phyloP scores from a whole-genome alignment of 768 basidiomycete genomes.

The Sutorius australiensis region DNA sequence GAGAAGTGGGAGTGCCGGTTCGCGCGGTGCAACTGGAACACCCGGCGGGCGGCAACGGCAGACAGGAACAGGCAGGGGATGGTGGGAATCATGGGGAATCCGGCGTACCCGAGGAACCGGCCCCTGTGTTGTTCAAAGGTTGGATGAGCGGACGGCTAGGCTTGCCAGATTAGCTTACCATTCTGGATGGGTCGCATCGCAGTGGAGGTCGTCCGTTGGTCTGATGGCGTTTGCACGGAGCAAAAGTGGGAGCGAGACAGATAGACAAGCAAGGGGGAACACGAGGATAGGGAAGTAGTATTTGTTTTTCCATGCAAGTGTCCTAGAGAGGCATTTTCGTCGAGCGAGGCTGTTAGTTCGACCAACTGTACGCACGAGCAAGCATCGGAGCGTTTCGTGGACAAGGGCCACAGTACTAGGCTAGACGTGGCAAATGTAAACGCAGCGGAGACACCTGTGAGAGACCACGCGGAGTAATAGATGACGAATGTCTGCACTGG shows the following conservation, averaged over 20 bases:
- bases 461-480: conserved; percentile 40
- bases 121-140: conserved; percentile 40
- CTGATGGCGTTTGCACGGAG: conserved; percentile 42
- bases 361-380: conserved; percentile 14
- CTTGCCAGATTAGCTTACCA: conserved; percentile 41
- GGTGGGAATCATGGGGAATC: conserved; percentile 46
- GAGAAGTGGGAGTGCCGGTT: conserved; percentile 7
- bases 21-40: conserved; percentile 22
- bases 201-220: conserved; percentile 51
- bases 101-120: conserved; percentile 62
- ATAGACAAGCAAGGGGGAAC: conserved; percentile 47
- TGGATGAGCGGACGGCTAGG: not conserved
- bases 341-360: not conserved
- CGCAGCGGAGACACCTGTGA: conserved; percentile 42
- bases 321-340: conserved; percentile 28
- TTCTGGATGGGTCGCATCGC: conserved; percentile 54
- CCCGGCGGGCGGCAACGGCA: conserved; percentile 11
- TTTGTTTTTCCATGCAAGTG: conserved; percentile 45
- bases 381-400: conserved; percentile 24
- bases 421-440: conserved; percentile 48
- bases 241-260: conserved; percentile 41
- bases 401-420: conserved; percentile 36
- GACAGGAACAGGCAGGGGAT: conserved; percentile 54
- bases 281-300: conserved; percentile 44
- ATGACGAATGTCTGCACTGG: conserved; percentile 32